Evolutionary conservation across 164 flowering plant species (phyloP).

Genomic region (Sedum album): DNA sequence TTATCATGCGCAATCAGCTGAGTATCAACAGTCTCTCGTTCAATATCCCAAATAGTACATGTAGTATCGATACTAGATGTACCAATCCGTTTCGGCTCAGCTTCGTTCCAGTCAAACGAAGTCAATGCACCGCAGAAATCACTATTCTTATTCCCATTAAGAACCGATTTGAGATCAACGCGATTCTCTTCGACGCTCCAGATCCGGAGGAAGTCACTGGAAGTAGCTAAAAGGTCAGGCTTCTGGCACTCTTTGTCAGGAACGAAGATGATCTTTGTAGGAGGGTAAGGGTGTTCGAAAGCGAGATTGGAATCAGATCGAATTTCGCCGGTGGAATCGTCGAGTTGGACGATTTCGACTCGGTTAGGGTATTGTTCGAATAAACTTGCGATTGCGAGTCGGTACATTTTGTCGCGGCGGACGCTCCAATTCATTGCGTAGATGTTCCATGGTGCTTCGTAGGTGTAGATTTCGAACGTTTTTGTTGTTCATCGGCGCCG

Average conservation of each 20-base stretch:
- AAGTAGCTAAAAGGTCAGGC: not conserved
- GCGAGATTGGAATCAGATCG: slow-evolving; percentile 18
- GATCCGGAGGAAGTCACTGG: not conserved
- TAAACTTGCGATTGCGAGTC: slow-evolving; percentile 79
- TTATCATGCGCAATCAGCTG: slow-evolving; percentile 87
- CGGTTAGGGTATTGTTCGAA: slow-evolving; percentile 68
- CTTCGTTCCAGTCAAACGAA: slow-evolving; percentile 91
- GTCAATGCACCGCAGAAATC: slow-evolving; percentile 71
- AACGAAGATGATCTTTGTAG: not conserved
- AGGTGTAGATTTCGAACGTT: not conserved
- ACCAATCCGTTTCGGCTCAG: slow-evolving; percentile 70
- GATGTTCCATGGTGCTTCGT: not conserved
- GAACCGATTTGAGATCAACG: slow-evolving; percentile 14
- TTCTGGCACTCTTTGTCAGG: not conserved
- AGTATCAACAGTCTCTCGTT: slow-evolving; percentile 63
- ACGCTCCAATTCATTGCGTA: not conserved
- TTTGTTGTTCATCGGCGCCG: not conserved
- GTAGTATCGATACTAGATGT: slow-evolving; percentile 90
- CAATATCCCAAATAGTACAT: slow-evolving; percentile 89
- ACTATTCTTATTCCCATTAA: slow-evolving; percentile 59
- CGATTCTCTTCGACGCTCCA: not conserved
- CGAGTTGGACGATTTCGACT: slow-evolving; percentile 75
- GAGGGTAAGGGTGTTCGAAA: not conserved
- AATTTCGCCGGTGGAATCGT: slow-evolving; percentile 76
- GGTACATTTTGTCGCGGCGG: slow-evolving; percentile 24